Base-by-base conservation (phyloP, 352 stramenopile species). In the Pythium periplocum region DNA sequence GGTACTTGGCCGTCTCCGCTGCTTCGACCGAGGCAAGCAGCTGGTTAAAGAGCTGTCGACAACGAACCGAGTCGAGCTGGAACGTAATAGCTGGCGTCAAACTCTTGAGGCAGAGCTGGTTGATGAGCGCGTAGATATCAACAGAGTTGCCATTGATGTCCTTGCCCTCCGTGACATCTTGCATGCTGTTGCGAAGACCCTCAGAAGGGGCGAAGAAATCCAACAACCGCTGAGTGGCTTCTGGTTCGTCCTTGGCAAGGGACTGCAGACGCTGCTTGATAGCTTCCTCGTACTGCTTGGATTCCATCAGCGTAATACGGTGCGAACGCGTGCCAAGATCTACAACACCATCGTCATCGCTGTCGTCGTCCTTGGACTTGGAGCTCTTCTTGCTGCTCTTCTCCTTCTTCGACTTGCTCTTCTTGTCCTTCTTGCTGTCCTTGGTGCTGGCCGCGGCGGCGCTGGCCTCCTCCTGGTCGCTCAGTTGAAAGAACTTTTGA, bases 231-330 rank as follows among this genome's bases (percentile, higher is more conserved):
- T 93, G 69, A 10, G 94, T 98, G 1, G 88, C 67, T 44, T 96
- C 88, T 2, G 95, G 86, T 45, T 98, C 87, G 55, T 90, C 89
- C 48, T 81, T 63, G 17, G 95, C 94, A 0, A 98, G 73, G 26
- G 70, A 65, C 41, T 96, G 78, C 32, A 99, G 71, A 31, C 89
- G 83, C 39, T 83, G 77, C 75, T 99, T 99, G 61, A 99, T 79
- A 47, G 87, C 83, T 46, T 96, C 91, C 73, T 99, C 97, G 72
- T 98, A 99, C 47, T 97, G 86, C 72, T 99, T 99, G 11, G 95
- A 97, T 69, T 98, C 87, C 69, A 98, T 94, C 30, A 99, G 71
- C 34, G 96, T 98, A 64, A 99, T 98, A 53, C 97, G 91, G 60
- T 98, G 75, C 40, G 70, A 84, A 44, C 79, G 69, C 44, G 92